These are phyloP conservation scores for Porphyrellus sp. DNA, from an alignment of 1,284 basidiomycete genomes.

Conservation along the genomic window DNA sequence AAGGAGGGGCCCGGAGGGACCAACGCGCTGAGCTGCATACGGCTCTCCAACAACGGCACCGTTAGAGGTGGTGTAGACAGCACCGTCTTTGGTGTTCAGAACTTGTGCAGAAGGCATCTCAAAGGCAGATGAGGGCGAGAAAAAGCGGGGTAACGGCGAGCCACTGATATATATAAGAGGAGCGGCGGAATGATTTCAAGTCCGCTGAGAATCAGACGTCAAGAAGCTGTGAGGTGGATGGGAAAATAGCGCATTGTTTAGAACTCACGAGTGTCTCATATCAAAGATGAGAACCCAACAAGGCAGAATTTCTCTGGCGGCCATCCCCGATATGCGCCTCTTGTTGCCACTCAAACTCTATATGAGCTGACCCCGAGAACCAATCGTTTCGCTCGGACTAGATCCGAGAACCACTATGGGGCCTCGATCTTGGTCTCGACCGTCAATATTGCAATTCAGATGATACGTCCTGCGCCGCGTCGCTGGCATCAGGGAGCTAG, in stretches of 20 bases:
- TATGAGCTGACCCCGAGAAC: background rate
- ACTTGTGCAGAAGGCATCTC: slow-evolving; percentile 67
- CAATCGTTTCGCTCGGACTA: slow-evolving; percentile 14
- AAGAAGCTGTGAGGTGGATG: slow-evolving; percentile 9
- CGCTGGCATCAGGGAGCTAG: background rate
- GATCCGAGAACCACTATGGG: background rate
- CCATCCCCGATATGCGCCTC: too few relatives aligned
- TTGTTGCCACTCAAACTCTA: background rate
- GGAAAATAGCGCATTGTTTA: slow-evolving; percentile 10
- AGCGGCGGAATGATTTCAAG: slow-evolving; percentile 20
- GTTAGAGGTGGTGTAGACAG: slow-evolving; percentile 80
- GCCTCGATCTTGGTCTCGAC: too few relatives aligned
- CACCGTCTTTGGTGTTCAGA: slow-evolving; percentile 51
- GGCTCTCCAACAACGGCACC: slow-evolving; percentile 73
- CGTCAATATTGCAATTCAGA: background rate
- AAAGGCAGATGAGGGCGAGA: slow-evolving; percentile 4
- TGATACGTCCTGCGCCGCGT: background rate
- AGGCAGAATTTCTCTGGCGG: background rate
- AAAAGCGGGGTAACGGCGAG: slow-evolving; percentile 1
- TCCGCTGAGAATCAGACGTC: slow-evolving; percentile 25
- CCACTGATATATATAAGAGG: slow-evolving; percentile 13
- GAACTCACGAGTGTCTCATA: slow-evolving; percentile 20
- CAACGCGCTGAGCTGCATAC: slow-evolving; percentile 76
- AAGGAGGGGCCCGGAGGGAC: slow-evolving; percentile 75
- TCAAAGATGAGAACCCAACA: background rate